phyloP scores from a whole-genome alignment of 768 basidiomycete genomes.

The Suillus plorans region DNA sequence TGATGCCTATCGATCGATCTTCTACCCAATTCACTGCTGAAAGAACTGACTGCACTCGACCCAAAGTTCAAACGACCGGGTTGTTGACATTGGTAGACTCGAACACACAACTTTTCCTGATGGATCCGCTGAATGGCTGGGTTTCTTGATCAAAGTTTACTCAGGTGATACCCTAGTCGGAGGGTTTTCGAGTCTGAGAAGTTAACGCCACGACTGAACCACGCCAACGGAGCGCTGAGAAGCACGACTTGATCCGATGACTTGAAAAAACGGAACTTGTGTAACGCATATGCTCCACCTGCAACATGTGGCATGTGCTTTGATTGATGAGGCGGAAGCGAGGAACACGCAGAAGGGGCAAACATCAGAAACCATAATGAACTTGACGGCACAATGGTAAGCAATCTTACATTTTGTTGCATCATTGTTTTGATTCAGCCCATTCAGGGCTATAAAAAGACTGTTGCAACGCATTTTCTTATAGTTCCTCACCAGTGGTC shows the following conservation, averaged over 20 bases:
- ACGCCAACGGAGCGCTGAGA: background rate
- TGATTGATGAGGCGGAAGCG: conserved; percentile 1
- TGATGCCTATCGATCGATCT: background rate
- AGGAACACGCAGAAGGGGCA: background rate
- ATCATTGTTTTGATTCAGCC: background rate
- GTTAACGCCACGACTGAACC: background rate
- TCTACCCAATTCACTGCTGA: background rate
- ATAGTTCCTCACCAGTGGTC: background rate
- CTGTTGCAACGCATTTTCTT: background rate
- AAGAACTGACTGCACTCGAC: background rate
- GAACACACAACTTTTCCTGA: background rate
- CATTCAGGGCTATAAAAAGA: background rate
- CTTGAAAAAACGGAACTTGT: background rate
- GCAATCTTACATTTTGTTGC: background rate
- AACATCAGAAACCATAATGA: background rate
- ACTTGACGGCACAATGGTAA: background rate
- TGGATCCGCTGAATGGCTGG: background rate
- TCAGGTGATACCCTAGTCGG: background rate
- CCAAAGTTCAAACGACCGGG: background rate
- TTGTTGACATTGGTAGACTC: background rate
- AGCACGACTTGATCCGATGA: background rate
- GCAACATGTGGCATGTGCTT: background rate
- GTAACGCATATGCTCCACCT: background rate
- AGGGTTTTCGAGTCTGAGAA: background rate
- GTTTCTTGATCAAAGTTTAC: background rate